Conservation (phyloP, 805 yeast species). For the Brettanomyces naardenensis region DNA sequence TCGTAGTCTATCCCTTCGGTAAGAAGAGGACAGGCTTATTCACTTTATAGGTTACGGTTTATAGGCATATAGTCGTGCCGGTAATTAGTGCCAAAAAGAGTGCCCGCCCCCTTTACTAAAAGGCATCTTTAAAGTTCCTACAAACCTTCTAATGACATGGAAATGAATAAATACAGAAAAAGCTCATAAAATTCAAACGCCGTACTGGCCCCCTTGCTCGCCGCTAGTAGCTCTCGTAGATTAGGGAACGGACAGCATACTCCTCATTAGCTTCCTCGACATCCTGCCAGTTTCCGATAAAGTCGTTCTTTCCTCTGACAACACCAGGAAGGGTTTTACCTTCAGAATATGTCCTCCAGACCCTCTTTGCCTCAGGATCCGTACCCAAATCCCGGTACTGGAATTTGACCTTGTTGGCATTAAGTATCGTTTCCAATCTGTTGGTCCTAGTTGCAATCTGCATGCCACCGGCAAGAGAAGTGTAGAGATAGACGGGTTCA, state of each 20-base stretch:
- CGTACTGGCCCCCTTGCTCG: too few relatives aligned
- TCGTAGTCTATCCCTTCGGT: conserved; percentile 87
- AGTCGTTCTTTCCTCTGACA: conserved; percentile 73
- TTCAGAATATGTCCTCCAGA: conserved; percentile 69
- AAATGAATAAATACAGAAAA: neutral
- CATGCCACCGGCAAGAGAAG: conserved; percentile 85
- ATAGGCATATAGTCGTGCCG: too few relatives aligned
- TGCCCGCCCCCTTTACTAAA: too few relatives aligned
- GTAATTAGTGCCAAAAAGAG: neutral
- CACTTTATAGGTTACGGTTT: conserved; percentile 47
- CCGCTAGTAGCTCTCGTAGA: conserved; percentile 55
- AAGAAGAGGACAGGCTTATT: conserved; percentile 84
- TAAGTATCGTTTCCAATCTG: conserved; percentile 62
- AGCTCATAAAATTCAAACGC: too few relatives aligned
- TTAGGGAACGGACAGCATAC: conserved; percentile 51
- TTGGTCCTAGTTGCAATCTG: conserved; percentile 73
- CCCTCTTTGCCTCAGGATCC: conserved; percentile 74
- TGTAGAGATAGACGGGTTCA: conserved; percentile 68
- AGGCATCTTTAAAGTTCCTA: too few relatives aligned
- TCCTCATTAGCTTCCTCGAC: conserved; percentile 83
- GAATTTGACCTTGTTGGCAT: conserved; percentile 64
- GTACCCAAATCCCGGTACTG: conserved; percentile 77
- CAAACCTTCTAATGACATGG: neutral
- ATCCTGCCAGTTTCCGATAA: conserved; percentile 80
- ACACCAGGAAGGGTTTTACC: conserved; percentile 81